Base-by-base conservation (phyloP, 2,329 filamentous ascomycete species). In the Fusarium acutatum region DNA sequence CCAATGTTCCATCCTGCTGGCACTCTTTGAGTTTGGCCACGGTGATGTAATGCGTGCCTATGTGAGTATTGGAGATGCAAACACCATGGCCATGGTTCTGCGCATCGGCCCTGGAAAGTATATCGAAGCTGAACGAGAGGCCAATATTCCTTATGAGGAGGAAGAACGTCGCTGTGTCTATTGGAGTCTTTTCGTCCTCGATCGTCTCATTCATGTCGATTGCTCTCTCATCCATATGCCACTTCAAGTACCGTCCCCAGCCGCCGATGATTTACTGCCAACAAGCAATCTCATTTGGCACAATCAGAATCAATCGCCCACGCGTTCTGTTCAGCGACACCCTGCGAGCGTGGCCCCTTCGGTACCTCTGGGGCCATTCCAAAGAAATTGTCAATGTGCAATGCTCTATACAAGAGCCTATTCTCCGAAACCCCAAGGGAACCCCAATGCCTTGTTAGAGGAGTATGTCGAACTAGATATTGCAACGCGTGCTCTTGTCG, bases 1-100 rank as follows among this genome's bases (percentile, higher is more conserved):
- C 18, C 84, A 85, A 73, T 83, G 82, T 64, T 82, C 81, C 34
- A 79, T 83, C 26, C 73, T 86, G 62, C 71, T 85, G 46, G 82
- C 83, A 9, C 76, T 85, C 46, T 86, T 84, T 71, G 84, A 86
- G 69, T 84, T 85, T 67, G 84, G 84, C 5, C 84, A 86, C 66
- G 84, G 84, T 37, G 81, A 84, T 38, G 79, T 82, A 37, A 75
- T 78, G 57, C 78, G 82, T n/a, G 83, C 84, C 30, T 86, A 85
- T 68, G 76, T 82, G 35, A 85, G 83, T 15, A 78, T 85, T 15
- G 83, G 82, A 38, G 83, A 85, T 72, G 80, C 82, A 2, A 81
- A 80, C n/a, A 80, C 81, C 9, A 80, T 80, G 52, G 81, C 81
- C 18, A 76, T 81, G 30, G 74, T 82, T 13, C 59, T 85, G 40